Evolutionary conservation across 306 rosid genomes (phyloP).

Genomic region (Canavalia gladiata): DNA sequence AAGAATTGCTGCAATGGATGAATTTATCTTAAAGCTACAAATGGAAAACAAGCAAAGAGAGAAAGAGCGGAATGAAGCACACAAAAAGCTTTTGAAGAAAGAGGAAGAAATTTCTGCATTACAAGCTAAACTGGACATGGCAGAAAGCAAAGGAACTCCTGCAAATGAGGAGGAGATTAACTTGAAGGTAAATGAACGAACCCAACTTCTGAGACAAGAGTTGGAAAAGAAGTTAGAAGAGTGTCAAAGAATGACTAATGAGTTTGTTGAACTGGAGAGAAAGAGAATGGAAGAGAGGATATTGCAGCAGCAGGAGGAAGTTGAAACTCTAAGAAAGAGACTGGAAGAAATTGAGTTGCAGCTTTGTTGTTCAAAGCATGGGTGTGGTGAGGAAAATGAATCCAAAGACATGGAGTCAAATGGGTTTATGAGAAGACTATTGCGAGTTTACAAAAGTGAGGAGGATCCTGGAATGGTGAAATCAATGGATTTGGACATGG

Average conservation of each 20-base stretch:
- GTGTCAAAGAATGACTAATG: slow-evolving; percentile 90
- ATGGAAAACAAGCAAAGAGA: slow-evolving; percentile 86
- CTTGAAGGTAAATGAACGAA: slow-evolving; percentile 75
- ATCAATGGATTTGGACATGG: slow-evolving; percentile 98
- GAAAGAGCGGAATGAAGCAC: slow-evolving; percentile 85
- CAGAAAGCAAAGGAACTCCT: slow-evolving; percentile 60
- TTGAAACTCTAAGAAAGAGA: slow-evolving; percentile 82
- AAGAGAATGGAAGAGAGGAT: slow-evolving; percentile 95
- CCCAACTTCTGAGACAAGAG: slow-evolving; percentile 71
- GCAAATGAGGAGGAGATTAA: slow-evolving; percentile 84
- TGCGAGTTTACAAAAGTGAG: slow-evolving; percentile 75
- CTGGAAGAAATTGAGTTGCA: slow-evolving; percentile 87
- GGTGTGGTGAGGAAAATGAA: slow-evolving; percentile 46
- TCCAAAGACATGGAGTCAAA: slow-evolving; percentile 70
- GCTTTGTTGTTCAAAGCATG: slow-evolving; percentile 62
- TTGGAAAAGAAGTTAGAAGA: slow-evolving; percentile 90
- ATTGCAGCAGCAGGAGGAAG: slow-evolving; percentile 89
- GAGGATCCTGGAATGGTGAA: slow-evolving; percentile 88
- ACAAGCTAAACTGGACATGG: slow-evolving; percentile 67
- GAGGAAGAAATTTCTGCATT: slow-evolving; percentile 82
- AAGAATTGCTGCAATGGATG: slow-evolving; percentile 94
- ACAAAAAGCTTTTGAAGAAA: slow-evolving; percentile 78
- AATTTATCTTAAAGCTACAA: slow-evolving; percentile 87
- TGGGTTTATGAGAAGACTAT: slow-evolving; percentile 72
- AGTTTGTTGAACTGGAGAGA: slow-evolving; percentile 88